Evolutionary conservation across 225 moss, liverwort and hornwort genomes (phyloP).

Genomic region (Sphagnum contortum): DNA sequence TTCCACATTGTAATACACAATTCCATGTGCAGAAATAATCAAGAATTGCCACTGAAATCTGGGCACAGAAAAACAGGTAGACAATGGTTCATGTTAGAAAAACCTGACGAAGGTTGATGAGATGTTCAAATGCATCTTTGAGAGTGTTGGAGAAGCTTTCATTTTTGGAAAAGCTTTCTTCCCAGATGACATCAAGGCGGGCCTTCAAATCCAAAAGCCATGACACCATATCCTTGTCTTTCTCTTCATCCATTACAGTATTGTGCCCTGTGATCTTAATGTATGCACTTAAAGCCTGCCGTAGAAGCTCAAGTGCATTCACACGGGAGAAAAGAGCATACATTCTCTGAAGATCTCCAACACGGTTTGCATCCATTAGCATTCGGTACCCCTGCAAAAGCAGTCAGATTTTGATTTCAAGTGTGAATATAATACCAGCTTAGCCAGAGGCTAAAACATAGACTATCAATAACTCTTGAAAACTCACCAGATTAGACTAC

Average conservation of each 20-base stretch:
- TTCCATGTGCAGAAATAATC: no score
- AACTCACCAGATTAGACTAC: no score
- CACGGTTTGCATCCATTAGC: slow-evolving; percentile 97
- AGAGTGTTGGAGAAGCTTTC: slow-evolving; percentile 89
- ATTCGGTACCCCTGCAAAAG: slow-evolving; percentile 71
- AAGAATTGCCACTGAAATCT: no score
- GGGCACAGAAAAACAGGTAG: no score
- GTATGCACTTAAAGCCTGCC: slow-evolving; percentile 64
- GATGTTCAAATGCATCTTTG: slow-evolving; percentile 96
- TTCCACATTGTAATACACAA: no score
- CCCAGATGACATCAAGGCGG: slow-evolving; percentile 90
- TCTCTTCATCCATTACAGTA: slow-evolving; percentile 98
- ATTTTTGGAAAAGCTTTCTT: slow-evolving; percentile 86
- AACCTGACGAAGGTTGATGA: slow-evolving; percentile 97
- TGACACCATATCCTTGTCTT: slow-evolving; percentile 95
- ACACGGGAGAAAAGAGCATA: slow-evolving; percentile 84
- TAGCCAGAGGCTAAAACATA: no score
- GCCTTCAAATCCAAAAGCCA: slow-evolving; percentile 94
- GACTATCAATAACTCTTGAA: no score
- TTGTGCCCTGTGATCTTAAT: slow-evolving; percentile 83
- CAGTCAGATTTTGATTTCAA: neutral
- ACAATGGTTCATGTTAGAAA: no score
- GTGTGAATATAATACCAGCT: no score
- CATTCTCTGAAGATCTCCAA: slow-evolving; percentile 81
- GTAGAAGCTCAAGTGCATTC: slow-evolving; percentile 60